These are phyloP conservation scores for Somion occarium DNA, from an alignment of 1,284 basidiomycete genomes.

Conservation along the genomic window DNA sequence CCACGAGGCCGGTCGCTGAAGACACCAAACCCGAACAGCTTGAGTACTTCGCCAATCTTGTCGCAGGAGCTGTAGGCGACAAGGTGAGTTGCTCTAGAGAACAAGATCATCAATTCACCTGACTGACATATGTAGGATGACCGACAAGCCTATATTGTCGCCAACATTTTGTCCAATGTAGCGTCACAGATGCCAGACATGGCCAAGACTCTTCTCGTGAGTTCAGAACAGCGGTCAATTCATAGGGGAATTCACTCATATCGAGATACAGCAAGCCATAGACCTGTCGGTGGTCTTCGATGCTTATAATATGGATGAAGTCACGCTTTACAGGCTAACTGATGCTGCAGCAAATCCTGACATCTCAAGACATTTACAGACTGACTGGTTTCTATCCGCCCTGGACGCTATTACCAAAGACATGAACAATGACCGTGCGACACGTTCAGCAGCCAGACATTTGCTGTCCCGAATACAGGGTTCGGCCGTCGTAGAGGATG, in stretches of 20 bases:
- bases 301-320: constrained; percentile 44
- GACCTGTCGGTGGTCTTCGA: constrained; percentile 54
- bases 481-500: constrained; percentile 60
- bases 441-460: constrained; percentile 38
- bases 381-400: constrained; percentile 35
- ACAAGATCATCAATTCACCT: background rate
- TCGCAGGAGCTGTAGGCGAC: constrained; percentile 43
- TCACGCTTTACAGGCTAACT: constrained; percentile 48
- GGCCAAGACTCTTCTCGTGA: constrained; percentile 40
- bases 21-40: constrained; percentile 42
- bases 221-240: background rate
- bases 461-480: constrained; percentile 46
- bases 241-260: background rate
- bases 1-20: constrained; percentile 54
- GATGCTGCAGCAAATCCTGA: constrained; percentile 61
- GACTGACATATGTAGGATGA: constrained; percentile 33
- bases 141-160: constrained; percentile 52
- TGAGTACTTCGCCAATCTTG: constrained; percentile 45
- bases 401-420: constrained; percentile 38
- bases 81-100: constrained; percentile 37
- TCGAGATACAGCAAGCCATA: constrained; percentile 48
- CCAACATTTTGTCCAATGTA: constrained; percentile 53
- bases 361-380: constrained; percentile 44
- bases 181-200: constrained; percentile 57
- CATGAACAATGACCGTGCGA: constrained; percentile 34